Evolutionary conservation across 1,139 yeast genomes (phyloP).

Genomic region (Blastobotrys apis): DNA sequence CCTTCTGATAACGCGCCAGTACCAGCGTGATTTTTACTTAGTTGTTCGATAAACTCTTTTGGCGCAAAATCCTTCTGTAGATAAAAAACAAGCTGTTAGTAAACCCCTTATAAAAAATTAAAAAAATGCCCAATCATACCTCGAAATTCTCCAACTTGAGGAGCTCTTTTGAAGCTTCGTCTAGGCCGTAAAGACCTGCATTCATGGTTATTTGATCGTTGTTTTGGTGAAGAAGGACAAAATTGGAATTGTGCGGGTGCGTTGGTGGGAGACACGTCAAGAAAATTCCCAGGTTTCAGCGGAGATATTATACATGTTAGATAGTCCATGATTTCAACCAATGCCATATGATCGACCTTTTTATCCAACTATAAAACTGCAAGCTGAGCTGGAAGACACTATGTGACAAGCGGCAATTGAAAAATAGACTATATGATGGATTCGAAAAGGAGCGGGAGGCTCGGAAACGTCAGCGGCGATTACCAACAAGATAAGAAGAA

Average conservation of each 20-base stretch:
- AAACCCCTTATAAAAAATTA: slow-evolving; percentile 1
- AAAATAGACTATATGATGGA: too few species aligned
- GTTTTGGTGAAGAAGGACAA: neutral
- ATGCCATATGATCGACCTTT: neutral
- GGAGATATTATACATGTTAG: too few species aligned
- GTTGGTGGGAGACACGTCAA: neutral
- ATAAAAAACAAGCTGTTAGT: slow-evolving; percentile 1
- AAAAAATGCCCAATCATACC: slow-evolving; percentile 32
- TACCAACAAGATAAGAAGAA: too few species aligned
- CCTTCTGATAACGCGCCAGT: slow-evolving; percentile 15
- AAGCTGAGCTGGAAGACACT: too few species aligned
- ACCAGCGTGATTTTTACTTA: slow-evolving; percentile 59
- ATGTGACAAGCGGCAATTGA: too few species aligned
- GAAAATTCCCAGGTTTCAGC: neutral
- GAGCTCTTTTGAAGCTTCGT: slow-evolving; percentile 64
- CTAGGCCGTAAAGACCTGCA: slow-evolving; percentile 50
- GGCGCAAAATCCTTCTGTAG: slow-evolving; percentile 57
- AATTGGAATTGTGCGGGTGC: neutral
- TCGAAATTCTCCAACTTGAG: slow-evolving; percentile 70
- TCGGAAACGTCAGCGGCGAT: too few species aligned
- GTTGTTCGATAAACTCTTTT: slow-evolving; percentile 76
- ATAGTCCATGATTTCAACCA: too few species aligned
- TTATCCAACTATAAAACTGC: too few species aligned
- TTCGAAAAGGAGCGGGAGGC: too few species aligned
- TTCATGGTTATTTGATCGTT: slow-evolving; percentile 33